Percentiles rank a stretch among this genome's conserved stretches.
phyloP scores from a whole-genome alignment of 2,329 filamentous ascomycete genomes.

The Arthroderma sp. region DNA sequence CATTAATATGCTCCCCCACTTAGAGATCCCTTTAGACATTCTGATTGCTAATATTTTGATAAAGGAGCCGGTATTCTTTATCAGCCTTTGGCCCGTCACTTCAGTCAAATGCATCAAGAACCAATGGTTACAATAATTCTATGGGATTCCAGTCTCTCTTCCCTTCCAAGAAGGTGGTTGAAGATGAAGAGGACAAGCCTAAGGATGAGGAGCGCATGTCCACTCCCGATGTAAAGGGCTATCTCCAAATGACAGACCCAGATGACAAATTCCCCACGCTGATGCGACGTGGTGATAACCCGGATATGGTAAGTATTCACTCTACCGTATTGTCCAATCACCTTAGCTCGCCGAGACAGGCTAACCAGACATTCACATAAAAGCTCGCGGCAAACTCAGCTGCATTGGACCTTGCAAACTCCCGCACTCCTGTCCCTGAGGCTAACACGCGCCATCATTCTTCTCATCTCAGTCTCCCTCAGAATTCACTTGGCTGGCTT shows the following conservation, averaged over 20 bases:
- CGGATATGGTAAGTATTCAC: conserved; percentile 40
- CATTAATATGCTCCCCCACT: no score
- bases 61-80: conserved; percentile 76
- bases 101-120: conserved; percentile 20
- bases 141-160: conserved; percentile 65
- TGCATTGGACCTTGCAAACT: conserved; percentile 64
- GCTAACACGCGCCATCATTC: conserved; percentile 56
- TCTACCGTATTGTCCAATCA: neutral
- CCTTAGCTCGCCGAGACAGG: no score
- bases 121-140: conserved; percentile 13
- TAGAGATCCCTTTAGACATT: no score
- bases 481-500: conserved; percentile 36
- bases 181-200: conserved; percentile 57
- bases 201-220: conserved; percentile 39
- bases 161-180: conserved; percentile 74
- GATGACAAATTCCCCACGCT: conserved; percentile 77
- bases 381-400: conserved; percentile 71
- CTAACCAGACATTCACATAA: neutral
- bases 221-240: conserved; percentile 54
- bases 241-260: conserved; percentile 56
- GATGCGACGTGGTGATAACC: conserved; percentile 36
- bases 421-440: conserved; percentile 53
- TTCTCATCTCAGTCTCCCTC: conserved; percentile 45
- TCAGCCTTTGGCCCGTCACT: conserved; percentile 40
- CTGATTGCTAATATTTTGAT: neutral